Evolutionary conservation across 2,329 filamentous ascomycete species (phyloP).

Genomic region (Pseudophaeomoniella oleicola): DNA sequence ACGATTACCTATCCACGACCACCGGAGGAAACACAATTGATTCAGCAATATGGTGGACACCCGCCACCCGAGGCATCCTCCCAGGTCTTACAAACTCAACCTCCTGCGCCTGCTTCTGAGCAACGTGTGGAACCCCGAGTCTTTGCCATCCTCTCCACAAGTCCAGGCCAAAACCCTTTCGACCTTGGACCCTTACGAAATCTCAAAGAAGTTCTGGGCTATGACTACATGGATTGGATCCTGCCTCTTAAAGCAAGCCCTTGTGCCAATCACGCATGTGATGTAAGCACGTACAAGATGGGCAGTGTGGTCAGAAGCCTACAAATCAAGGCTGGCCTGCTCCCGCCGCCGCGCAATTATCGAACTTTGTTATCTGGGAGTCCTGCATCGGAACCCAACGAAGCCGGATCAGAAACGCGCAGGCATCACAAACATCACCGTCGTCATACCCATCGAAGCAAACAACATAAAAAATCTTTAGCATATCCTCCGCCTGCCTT

Average conservation of each 20-base stretch:
- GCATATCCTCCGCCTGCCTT: too few species aligned
- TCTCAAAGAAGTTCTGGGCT: slow-evolving; percentile 67
- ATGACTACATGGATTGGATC: slow-evolving; percentile 59
- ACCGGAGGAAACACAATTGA: slow-evolving; percentile 7
- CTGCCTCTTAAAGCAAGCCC: slow-evolving; percentile 63
- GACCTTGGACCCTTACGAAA: slow-evolving; percentile 58
- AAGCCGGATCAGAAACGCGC: too few species aligned
- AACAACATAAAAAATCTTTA: too few species aligned
- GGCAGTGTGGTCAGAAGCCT: slow-evolving; percentile 47
- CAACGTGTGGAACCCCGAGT: slow-evolving; percentile 42
- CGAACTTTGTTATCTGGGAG: too few species aligned
- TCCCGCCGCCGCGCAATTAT: too few species aligned
- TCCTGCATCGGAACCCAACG: too few species aligned
- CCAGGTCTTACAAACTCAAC: slow-evolving; percentile 6
- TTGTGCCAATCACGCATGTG: slow-evolving; percentile 52
- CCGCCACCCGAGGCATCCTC: background rate
- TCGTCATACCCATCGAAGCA: too few species aligned
- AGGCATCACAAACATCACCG: too few species aligned
- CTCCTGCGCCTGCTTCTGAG: slow-evolving; percentile 15
- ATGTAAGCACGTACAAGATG: slow-evolving; percentile 53
- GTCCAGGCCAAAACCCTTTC: slow-evolving; percentile 72
- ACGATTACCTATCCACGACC: slow-evolving; percentile 26
- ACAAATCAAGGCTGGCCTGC: slow-evolving; percentile 30
- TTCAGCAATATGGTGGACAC: slow-evolving; percentile 4
- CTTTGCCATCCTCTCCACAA: slow-evolving; percentile 66